phyloP scores from a whole-genome alignment of 2,329 filamentous ascomycete species.

The Epichloe sylvatica region DNA sequence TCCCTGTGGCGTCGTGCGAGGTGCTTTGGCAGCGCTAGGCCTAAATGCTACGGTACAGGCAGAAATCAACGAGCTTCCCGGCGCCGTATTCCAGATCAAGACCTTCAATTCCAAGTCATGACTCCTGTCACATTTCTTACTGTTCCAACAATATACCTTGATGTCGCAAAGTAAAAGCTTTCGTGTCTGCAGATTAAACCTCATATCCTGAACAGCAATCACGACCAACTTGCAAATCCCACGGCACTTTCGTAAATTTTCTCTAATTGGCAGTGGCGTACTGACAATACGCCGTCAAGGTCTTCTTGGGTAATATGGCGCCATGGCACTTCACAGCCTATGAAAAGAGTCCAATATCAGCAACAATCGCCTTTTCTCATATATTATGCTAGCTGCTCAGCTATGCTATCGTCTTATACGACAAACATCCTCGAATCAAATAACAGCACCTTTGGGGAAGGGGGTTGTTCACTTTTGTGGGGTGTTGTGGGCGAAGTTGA shows the following conservation, averaged over 20 bases:
- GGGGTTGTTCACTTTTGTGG: slow-evolving; percentile 62
- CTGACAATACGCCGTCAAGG: background rate
- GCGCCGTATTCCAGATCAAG: slow-evolving; percentile 92
- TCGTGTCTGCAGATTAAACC: background rate
- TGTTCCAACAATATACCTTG: background rate
- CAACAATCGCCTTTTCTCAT: slow-evolving; percentile 19
- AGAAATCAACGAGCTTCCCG: slow-evolving; percentile 73
- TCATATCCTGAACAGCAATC: background rate
- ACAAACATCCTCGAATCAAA: slow-evolving; percentile 16
- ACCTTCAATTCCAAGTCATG: slow-evolving; percentile 56
- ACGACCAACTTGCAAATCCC: no score
- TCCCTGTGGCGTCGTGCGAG: slow-evolving; percentile 81
- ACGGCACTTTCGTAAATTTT: background rate
- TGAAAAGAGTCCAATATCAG: slow-evolving; percentile 22
- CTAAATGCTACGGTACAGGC: slow-evolving; percentile 85
- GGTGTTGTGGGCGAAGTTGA: slow-evolving; percentile 77
- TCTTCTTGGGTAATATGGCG: slow-evolving; percentile 4
- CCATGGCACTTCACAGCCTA: slow-evolving; percentile 23
- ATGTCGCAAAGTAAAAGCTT: background rate
- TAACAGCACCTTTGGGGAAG: slow-evolving; percentile 15
- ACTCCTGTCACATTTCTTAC: slow-evolving; percentile 4
- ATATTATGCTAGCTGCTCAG: slow-evolving; percentile 24
- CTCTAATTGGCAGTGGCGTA: background rate
- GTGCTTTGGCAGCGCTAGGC: slow-evolving; percentile 81
- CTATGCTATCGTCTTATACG: slow-evolving; percentile 20